These are phyloP conservation scores for Haberlea rhodopensis DNA, from an alignment of 257 asterid genomes.

Conservation along the genomic window DNA sequence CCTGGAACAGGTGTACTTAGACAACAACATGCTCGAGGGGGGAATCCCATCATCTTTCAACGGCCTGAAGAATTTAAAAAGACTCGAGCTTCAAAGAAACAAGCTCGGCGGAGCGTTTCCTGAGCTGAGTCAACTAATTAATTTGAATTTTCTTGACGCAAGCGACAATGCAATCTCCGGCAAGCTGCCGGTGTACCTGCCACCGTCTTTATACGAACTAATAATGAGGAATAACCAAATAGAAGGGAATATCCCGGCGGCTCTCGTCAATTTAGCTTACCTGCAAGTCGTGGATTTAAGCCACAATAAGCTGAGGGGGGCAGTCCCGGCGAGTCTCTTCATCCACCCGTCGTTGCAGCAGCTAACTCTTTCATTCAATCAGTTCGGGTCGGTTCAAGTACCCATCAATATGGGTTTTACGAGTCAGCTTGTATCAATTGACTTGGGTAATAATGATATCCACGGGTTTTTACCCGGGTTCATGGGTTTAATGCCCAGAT, in stretches of 20 bases:
- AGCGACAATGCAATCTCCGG: constrained; percentile 78
- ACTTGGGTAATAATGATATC: constrained; percentile 57
- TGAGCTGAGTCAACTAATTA: constrained; percentile 45
- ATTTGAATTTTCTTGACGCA: constrained; percentile 52
- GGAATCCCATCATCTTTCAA: constrained; percentile 44
- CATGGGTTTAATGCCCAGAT: constrained; percentile 63
- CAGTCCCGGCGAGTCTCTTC: constrained; percentile 64
- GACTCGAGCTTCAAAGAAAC: constrained; percentile 75
- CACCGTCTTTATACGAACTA: constrained; percentile 49
- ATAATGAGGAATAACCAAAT: constrained; percentile 55
- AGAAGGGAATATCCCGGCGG: constrained; percentile 48
- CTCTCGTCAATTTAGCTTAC: constrained; percentile 22
- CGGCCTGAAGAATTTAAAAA: constrained; percentile 48
- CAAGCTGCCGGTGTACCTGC: constrained; percentile 44
- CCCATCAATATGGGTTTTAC: constrained; percentile 41
- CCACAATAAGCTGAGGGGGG: constrained; percentile 63
- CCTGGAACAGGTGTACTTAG: constrained; percentile 58
- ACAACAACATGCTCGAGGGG: constrained; percentile 55
- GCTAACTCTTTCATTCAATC: constrained; percentile 56
- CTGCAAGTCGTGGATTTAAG: constrained; percentile 77
- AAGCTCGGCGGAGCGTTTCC: constrained; percentile 49
- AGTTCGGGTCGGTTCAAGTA: constrained; percentile 45
- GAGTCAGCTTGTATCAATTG: constrained; percentile 67
- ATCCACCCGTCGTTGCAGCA: constrained; percentile 71
- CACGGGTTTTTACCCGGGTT: constrained; percentile 77